phyloP scores from a whole-genome alignment of 2,329 filamentous ascomycete species.

The Aspergillus terreus region DNA sequence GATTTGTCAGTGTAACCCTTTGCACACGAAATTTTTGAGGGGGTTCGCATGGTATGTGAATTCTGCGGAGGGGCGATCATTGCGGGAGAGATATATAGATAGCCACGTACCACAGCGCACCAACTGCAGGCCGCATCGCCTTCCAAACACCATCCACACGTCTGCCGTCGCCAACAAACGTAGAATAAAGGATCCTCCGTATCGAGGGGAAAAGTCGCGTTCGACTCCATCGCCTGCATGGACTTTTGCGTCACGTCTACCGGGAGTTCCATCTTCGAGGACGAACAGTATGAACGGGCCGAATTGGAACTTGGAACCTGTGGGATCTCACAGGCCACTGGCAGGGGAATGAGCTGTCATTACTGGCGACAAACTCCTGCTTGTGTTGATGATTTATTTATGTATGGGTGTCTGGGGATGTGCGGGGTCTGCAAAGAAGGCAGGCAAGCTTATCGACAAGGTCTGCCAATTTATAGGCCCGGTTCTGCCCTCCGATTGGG shows the following conservation, averaged over 20 bases:
- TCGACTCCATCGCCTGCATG: constrained; percentile 1
- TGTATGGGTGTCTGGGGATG: background rate
- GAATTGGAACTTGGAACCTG: too few species aligned
- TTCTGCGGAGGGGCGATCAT: background rate
- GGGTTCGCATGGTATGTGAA: background rate
- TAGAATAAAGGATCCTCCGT: constrained; percentile 14
- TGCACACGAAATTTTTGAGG: background rate
- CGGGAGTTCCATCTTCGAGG: too few species aligned
- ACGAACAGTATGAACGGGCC: too few species aligned
- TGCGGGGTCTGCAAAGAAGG: background rate
- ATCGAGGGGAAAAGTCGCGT: constrained; percentile 5
- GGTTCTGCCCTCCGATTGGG: background rate
- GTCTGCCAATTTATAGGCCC: too few species aligned
- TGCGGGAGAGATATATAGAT: background rate
- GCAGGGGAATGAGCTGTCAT: too few species aligned
- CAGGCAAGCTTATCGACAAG: background rate
- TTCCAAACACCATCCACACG: constrained; percentile 31
- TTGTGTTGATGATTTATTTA: background rate
- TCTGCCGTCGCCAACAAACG: constrained; percentile 35
- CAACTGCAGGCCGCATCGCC: constrained; percentile 34
- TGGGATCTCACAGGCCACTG: too few species aligned
- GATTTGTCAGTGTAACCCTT: background rate
- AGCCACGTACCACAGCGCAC: constrained; percentile 33
- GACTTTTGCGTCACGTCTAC: too few species aligned
- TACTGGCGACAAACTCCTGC: too few species aligned